A percentile compares a stretch with the other conserved stretches of the same genome.
phyloP scores from a whole-genome alignment of 169 alveolate genomes.

The Plasmodium gonderi region DNA sequence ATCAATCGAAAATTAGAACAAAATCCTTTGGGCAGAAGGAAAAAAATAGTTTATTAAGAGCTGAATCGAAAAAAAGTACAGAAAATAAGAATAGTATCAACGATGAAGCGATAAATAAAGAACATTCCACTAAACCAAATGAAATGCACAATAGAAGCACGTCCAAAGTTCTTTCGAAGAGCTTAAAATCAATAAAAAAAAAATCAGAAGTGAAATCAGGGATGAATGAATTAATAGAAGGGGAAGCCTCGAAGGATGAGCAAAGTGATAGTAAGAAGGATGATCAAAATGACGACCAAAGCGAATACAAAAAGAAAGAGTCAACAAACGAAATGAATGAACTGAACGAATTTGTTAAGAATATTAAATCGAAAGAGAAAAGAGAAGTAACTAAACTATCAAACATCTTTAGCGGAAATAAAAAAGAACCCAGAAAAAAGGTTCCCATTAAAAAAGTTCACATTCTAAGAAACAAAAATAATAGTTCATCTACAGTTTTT shows the following conservation, averaged over 20 bases:
- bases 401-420: background rate
- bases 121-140: background rate
- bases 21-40: background rate
- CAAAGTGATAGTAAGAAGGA: background rate
- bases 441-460: constrained; percentile 24
- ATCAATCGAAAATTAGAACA: background rate
- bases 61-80: background rate
- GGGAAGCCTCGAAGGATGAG: background rate
- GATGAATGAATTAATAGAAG: background rate
- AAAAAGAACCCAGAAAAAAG: background rate
- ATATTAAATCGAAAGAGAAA: constrained; percentile 3
- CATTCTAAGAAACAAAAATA: background rate
- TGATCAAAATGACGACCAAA: background rate
- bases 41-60: background rate
- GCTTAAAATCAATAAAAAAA: background rate
- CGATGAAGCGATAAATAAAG: background rate
- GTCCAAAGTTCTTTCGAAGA: background rate
- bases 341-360: background rate
- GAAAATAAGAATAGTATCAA: background rate
- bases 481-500: background rate
- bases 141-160: background rate
- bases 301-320: background rate
- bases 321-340: background rate
- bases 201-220: background rate
- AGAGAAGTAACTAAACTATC: background rate